Conservation (phyloP, 164 flowering plant species). For the Kingdonia uniflora region DNA sequence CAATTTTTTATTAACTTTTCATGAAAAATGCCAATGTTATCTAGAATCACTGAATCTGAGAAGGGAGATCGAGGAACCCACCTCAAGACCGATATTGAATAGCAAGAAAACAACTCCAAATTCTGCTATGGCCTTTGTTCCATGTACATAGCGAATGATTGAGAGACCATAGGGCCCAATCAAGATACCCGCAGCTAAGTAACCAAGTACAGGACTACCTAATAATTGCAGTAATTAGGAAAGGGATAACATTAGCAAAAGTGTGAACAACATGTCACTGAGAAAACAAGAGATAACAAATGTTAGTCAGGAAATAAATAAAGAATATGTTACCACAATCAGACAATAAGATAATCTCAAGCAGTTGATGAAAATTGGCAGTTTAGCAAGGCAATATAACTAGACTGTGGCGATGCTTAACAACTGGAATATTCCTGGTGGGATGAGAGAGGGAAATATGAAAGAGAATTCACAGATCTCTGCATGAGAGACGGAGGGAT, state of each 20-base stretch:
- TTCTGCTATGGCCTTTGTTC: slow-evolving; percentile 97
- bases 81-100: slow-evolving; percentile 99
- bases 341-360: too few species aligned
- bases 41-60: too few species aligned
- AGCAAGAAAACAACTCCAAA: slow-evolving; percentile 98
- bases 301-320: too few species aligned
- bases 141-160: slow-evolving; percentile 95
- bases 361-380: too few species aligned
- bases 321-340: too few species aligned
- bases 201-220: slow-evolving; percentile 99
- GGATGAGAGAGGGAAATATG: too few species aligned
- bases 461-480: too few species aligned
- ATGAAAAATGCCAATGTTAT: not conserved
- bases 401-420: too few species aligned
- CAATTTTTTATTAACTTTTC: not conserved
- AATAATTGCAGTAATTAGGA: slow-evolving; percentile 22
- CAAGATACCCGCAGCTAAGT: slow-evolving; percentile 96
- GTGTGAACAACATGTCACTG: not conserved
- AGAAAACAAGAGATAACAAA: too few species aligned
- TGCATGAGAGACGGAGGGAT: too few species aligned
- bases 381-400: too few species aligned
- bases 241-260: not conserved
- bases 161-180: slow-evolving; percentile 99
- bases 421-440: too few species aligned
- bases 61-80: slow-evolving; percentile 13